Percentiles rank a stretch among this genome's conserved stretches.
These are phyloP conservation scores for Mucor mucedo DNA, from an alignment of 371 early-diverging fungal species.

Conservation along the genomic window DNA sequence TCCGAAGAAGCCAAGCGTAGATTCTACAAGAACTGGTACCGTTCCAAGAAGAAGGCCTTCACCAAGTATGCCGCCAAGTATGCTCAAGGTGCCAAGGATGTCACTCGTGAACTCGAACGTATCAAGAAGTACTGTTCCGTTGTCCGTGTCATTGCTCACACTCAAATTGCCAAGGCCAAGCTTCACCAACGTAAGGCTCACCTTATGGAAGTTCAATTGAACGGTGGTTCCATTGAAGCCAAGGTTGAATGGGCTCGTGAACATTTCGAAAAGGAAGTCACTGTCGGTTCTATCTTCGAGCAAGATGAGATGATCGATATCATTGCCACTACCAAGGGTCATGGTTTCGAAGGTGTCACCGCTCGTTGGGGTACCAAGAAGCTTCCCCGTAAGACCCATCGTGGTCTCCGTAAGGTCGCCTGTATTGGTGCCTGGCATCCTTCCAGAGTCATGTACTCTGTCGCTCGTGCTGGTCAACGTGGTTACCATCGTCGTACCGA, in stretches of 20 bases:
- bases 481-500: slow-evolving; percentile 99
- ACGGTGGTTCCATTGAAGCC: slow-evolving; percentile 97
- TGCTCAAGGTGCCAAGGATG: slow-evolving; percentile 87
- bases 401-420: slow-evolving; percentile 99
- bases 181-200: slow-evolving; percentile 99
- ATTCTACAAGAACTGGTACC: slow-evolving; percentile 99
- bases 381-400: slow-evolving; percentile 99
- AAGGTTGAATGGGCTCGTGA: slow-evolving; percentile 98
- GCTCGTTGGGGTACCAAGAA: slow-evolving; percentile 99
- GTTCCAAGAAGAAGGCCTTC: slow-evolving; percentile 99
- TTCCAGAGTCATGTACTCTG: slow-evolving; percentile 99
- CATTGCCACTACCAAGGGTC: slow-evolving; percentile 99
- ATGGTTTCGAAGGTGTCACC: slow-evolving; percentile 99
- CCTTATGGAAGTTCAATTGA: slow-evolving; percentile 99
- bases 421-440: slow-evolving; percentile 99
- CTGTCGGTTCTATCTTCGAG: slow-evolving; percentile 90
- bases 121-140: slow-evolving; percentile 99
- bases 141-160: slow-evolving; percentile 99
- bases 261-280: slow-evolving; percentile 98
- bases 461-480: slow-evolving; percentile 99
- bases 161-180: slow-evolving; percentile 95
- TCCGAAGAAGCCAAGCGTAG: slow-evolving; percentile 97
- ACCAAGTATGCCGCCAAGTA: slow-evolving; percentile 98
- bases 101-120: slow-evolving; percentile 92
- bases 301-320: slow-evolving; percentile 99